Base-by-base conservation (phyloP, 805 yeast species). In the Candida stauntonica region DNA sequence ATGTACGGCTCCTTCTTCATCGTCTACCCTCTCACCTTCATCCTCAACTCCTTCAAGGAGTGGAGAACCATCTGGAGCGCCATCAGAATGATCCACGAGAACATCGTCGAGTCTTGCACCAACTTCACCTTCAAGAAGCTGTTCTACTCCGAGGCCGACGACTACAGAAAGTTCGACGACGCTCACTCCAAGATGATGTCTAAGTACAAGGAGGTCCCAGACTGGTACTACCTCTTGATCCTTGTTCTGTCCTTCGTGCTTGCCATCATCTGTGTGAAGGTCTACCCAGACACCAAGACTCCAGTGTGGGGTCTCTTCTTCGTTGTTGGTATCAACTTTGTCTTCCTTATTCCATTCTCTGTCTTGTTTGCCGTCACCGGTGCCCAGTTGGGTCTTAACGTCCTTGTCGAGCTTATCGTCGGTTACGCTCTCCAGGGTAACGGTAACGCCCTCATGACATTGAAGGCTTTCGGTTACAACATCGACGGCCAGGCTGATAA, bases 401-500 rank as follows among this genome's bases (percentile, higher is more conserved):
- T 73, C 11, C 58, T 77, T 44, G 77, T 72, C 36, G 79, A 76
- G 55, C 65, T 78, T 50, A 72, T 78, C 42, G 60, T 73, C 35
- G 79, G 81, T 23, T 73, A 75, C 47, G 75, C 79, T 3, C 51
- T 72, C 4, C 42, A 20, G 16, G 77, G 78, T 33, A 72, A 75
- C 38, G 79, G 77, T 20, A 54, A 63, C 31, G 81, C 80, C 5
- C 57, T 75, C 38, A 73, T 71, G 66, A 62, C 72, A 11, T 53
- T 75, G 41, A 75, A 75, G 42, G 70, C 73, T 1, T 68, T 64
- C 36, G 79, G 79, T 30, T 73, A 76, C 35, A 79, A 77, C 51
- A 75, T 78, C 45, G 81, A 76, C 52, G 72, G 73, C 20, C 85
- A 79, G 58, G 83, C 86, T 11, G 77, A 78, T 44, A 71, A 66